Conservation (phyloP, 2,329 filamentous ascomycete species). For the Harringtonia aguacate region DNA sequence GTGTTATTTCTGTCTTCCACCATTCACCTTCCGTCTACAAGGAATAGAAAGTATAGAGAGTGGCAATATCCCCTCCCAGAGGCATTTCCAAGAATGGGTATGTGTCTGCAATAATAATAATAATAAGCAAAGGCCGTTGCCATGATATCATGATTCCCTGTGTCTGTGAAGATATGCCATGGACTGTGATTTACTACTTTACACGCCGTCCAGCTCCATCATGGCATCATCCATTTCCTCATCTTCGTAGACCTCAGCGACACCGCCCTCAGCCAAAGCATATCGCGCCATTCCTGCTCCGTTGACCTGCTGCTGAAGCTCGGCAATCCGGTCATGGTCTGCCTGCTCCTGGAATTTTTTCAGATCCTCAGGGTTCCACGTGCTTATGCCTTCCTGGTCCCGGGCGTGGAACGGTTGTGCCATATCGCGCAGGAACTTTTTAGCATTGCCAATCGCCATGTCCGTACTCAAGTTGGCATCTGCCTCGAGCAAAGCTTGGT, state of each 20-base stretch:
- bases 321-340: conserved; percentile 55
- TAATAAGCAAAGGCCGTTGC: no score
- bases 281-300: conserved; percentile 11
- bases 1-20: no score
- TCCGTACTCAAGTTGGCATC: conserved; percentile 90
- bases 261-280: conserved; percentile 14
- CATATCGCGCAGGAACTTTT: conserved; percentile 85
- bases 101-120: no score
- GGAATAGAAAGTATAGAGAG: no score
- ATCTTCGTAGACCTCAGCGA: conserved; percentile 22
- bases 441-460: conserved; percentile 82
- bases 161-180: no score
- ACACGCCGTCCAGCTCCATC: conserved; percentile 19
- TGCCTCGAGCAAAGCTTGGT: conserved; percentile 71
- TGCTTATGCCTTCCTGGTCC: conserved; percentile 86
- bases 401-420: conserved; percentile 75
- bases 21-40: no score
- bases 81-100: no score
- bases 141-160: no score
- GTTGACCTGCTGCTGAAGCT: conserved; percentile 38
- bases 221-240: conserved; percentile 38
- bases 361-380: conserved; percentile 60
- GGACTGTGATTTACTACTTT: not conserved
- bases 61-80: no score
- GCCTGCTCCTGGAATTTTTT: conserved; percentile 2